Base-by-base conservation (phyloP, 495 filamentous ascomycete genomes). In the Hypoxylon perforatum region DNA sequence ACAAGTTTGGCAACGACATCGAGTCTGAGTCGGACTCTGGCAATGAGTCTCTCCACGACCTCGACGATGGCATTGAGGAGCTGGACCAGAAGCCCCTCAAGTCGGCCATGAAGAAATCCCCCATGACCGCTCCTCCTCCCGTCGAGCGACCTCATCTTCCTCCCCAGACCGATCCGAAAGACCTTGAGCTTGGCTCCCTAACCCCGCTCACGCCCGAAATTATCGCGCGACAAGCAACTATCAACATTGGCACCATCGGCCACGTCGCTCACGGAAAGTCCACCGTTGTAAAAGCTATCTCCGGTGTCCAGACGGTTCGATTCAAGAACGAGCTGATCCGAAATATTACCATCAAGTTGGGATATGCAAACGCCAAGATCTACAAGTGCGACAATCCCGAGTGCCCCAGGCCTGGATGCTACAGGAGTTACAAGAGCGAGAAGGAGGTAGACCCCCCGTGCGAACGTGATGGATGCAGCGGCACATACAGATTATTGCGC, bases 271-370 rank as follows among this genome's bases (percentile, higher is more conserved):
- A 98, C 87, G 93, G 95, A 62, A 98, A 99, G 78, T 94, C 91
- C 41, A 99, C 95, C 14, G 96, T 99, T 19, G 95, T 99, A 59
- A 99, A 99, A 85, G 95, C 95, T 57, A 97, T 99, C 67, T 97
- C 95, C 0, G 96, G 95, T 47, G 95, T 99, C 23, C 95, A 99
- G 85, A 99, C 95, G 12, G 95, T 99, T 71, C 87, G 95, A 61
- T 99, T 99, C 86, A 99, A 99, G 89, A 99, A 97, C 80, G 95
- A 99, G 79, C 81, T 97, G 78, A 95, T 98, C 82, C 86, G 95
- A 68, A 99, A 99, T 75, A 99, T 99, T 74, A 99, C 95, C 60
- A 99, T 99, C 82, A 99, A 99, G 87, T 87, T 99, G 75, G 95
- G 95, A 75, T 99, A 99, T 77, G 95, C 95, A 75, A 99, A 99